These are phyloP conservation scores for Thelephora ganbajun DNA, from an alignment of 768 basidiomycete genomes.

Conservation along the genomic window DNA sequence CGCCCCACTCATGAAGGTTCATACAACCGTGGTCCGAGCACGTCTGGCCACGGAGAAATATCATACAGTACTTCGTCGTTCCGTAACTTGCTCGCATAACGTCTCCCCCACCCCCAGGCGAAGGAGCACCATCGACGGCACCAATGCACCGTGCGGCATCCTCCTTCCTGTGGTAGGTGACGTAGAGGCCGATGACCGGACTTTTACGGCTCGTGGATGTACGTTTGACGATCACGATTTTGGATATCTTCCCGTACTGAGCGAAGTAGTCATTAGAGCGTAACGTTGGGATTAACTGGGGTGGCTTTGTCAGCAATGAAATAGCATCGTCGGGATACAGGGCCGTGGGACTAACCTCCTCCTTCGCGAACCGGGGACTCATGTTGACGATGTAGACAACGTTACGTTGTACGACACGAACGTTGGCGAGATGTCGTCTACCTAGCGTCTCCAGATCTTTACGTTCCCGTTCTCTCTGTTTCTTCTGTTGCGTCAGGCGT, in stretches of 20 bases:
- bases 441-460: constrained; percentile 86
- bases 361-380: constrained; percentile 86
- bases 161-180: constrained; percentile 88
- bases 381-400: constrained; percentile 95
- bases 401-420: constrained; percentile 92
- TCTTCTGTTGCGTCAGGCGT: constrained; percentile 89
- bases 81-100: constrained; percentile 90
- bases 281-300: constrained; percentile 75
- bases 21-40: constrained; percentile 87
- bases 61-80: constrained; percentile 96
- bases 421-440: constrained; percentile 77
- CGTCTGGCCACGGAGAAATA: constrained; percentile 71
- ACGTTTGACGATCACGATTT: constrained; percentile 87
- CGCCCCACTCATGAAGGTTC: constrained; percentile 96
- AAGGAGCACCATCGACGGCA: constrained; percentile 83
- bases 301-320: constrained; percentile 2
- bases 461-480: constrained; percentile 84
- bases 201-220: constrained; percentile 58
- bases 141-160: constrained; percentile 89
- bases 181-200: constrained; percentile 85
- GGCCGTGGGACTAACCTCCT: constrained; percentile 57
- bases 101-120: constrained; percentile 81
- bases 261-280: constrained; percentile 96
- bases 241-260: constrained; percentile 95
- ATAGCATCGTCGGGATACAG: constrained; percentile 3